Evolutionary conservation across 139 green algal genomes (phyloP), one percentile per base, ranked within the genome.

Genomic region (Pleodorina starrii): DNA sequence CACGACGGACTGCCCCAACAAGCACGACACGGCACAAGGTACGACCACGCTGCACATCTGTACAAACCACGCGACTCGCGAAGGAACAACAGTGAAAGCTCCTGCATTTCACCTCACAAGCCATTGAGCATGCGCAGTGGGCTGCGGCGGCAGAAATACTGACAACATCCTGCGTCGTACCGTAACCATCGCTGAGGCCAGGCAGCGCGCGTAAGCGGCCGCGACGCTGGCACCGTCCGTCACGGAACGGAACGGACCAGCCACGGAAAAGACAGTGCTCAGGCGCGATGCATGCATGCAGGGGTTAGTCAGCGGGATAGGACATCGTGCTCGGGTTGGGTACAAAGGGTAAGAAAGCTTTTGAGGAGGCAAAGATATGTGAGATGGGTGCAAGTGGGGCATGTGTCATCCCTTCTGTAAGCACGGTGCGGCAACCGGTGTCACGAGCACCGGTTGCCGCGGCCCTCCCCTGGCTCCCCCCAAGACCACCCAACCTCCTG

Each of bases 391-490:
- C 54, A 66, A 66, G 50, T 66, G n/a, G n/a, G n/a, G n/a, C n/a
- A n/a, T n/a, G n/a, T n/a, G n/a, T n/a, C n/a, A n/a, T n/a, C n/a
- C n/a, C n/a, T n/a, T n/a, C n/a, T n/a, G n/a, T n/a, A n/a, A n/a
- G n/a, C n/a, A n/a, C n/a, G n/a, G n/a, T n/a, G 42, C 82, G 9
- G 82, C 82, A 88, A 80, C 82, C 82, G 63, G 7, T 32, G 82
- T 40, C 82, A 88, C 82, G 82, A 48, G 82, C 82, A 32, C 46
- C 66, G 82, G 82, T 80, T 88, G 82, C 82, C 82, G 82, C 63
- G 23, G n/a, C 12, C 59, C n/a, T 2, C 17, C 75, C 75, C 46
- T 17, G 44, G 11, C 44, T 17, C 29, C 25, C 42, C 27, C n/a
- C n/a, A n/a, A n/a, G n/a, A n/a, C n/a, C n/a, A n/a, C n/a, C n/a